These are phyloP conservation scores for Metschnikowia sp. DNA, from an alignment of 805 yeast genomes.

Conservation along the genomic window DNA sequence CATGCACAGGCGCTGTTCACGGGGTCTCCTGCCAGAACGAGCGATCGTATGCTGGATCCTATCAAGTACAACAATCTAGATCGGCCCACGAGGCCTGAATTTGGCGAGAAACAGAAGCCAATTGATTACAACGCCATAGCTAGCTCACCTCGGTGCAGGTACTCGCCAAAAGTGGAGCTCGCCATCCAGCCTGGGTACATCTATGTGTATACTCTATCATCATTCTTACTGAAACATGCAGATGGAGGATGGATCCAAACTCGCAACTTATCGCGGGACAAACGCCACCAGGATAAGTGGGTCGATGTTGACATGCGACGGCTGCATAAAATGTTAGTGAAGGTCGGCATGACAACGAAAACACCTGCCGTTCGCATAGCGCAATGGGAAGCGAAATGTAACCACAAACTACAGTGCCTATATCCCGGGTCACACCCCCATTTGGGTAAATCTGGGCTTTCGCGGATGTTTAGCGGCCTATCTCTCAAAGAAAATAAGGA, in stretches of 20 bases:
- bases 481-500: slow-evolving; percentile 1
- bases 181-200: slow-evolving; percentile 37
- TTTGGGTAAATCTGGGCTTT: slow-evolving; percentile 6
- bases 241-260: slow-evolving; percentile 39
- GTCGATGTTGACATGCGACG: slow-evolving; percentile 33
- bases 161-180: slow-evolving; percentile 8
- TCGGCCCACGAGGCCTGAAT: slow-evolving; percentile 1
- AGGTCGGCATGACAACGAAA: slow-evolving; percentile 54
- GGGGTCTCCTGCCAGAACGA: not conserved
- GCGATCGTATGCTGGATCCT: not conserved
- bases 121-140: slow-evolving; percentile 4
- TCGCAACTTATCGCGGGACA: slow-evolving; percentile 22
- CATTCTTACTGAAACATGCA: slow-evolving; percentile 28
- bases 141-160: slow-evolving; percentile 5
- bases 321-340: slow-evolving; percentile 40
- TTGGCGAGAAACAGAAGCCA: not conserved
- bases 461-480: slow-evolving; percentile 5
- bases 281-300: slow-evolving; percentile 25
- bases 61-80: slow-evolving; percentile 7
- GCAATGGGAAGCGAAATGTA: slow-evolving; percentile 55
- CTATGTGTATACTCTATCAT: slow-evolving; percentile 48
- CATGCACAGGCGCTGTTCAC: not conserved
- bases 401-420: slow-evolving; percentile 41
- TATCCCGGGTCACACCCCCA: slow-evolving; percentile 26
- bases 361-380: slow-evolving; percentile 38